A percentile compares a stretch with the other conserved stretches of the same genome.
Evolutionary conservation across 2,329 filamentous ascomycete genomes (phyloP).

Genomic region (Epicoccum sorghinum): DNA sequence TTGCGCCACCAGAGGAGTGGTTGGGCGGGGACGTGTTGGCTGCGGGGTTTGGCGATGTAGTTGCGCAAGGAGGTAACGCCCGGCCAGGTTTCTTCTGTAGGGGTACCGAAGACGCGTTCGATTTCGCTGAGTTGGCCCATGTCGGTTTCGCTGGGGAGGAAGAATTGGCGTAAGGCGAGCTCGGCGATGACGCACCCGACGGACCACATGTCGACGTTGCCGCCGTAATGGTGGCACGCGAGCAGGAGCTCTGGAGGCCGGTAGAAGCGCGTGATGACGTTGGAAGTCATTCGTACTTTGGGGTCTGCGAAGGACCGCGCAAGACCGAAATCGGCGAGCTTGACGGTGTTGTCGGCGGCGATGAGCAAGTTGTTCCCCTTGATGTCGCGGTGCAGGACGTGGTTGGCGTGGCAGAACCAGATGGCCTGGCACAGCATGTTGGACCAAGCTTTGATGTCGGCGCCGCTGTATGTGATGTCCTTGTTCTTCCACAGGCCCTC

Average conservation of each 20-base stretch:
- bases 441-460: constrained; percentile 98
- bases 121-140: constrained; percentile 86
- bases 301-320: constrained; percentile 90
- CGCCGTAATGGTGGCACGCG: constrained; percentile 85
- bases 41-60: constrained; percentile 63
- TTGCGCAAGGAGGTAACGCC: constrained; percentile 81
- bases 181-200: constrained; percentile 94
- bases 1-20: constrained; percentile 74
- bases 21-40: constrained; percentile 62
- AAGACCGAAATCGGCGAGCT: constrained; percentile 96
- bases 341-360: constrained; percentile 88
- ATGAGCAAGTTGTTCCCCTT: constrained; percentile 98
- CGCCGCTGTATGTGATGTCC: constrained; percentile 79
- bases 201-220: constrained; percentile 92
- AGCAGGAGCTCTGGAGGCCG: constrained; percentile 92
- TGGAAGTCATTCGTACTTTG: constrained; percentile 84
- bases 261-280: constrained; percentile 98
- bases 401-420: constrained; percentile 97
- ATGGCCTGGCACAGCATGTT: constrained; percentile 92
- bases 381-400: constrained; percentile 94
- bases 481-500: constrained; percentile 85
- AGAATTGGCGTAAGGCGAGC: constrained; percentile 80
- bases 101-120: constrained; percentile 83
- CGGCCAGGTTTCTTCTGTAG: constrained; percentile 94
- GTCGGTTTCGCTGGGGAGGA: constrained; percentile 82